Base-by-base conservation (phyloP, 306 rosid genomes). In the Argentina anserina region DNA sequence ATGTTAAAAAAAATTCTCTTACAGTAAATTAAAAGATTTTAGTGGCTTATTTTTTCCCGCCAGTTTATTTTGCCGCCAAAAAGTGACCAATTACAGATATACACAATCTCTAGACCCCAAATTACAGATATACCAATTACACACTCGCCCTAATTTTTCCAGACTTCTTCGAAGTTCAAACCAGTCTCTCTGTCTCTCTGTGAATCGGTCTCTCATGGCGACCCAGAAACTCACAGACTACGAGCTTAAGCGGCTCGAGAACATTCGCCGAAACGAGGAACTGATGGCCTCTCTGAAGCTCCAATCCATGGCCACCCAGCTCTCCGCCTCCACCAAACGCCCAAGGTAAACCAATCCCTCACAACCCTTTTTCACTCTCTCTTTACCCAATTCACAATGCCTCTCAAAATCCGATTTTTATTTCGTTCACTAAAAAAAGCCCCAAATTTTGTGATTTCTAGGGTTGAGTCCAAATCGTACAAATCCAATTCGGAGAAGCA, bases 251-350 rank as follows among this genome's bases (percentile, higher is more conserved):
- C 72, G 97, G 65, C 98, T 94, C 63, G 89, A 94, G 29, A 94
- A 94, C 78, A 89, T 94, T 79, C 97, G 92, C 71, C 94, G 95
- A n/a, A 94, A 94, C 80, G 86, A 81, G 21, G 88, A 94, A 73
- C 74, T 88, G 85, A 77, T 94, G 88, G 92, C 99, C n/a, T 83
- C 90, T 3, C 96, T 91, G 66, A 88, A 89, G 75, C 77, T 93
- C 31, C 96, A 71, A 21, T 78, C 96, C 83, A 85, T 81, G 52
- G 89, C 85, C 70, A 9, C 95, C 50, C 85, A 79, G 18, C 87
- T 94, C 69, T 81, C 95, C 28, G 74, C 80, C 42, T 61, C 84
- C 25, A 59, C 87, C 79, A 94, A 89, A 80, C 91, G 85, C 74
- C 84, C 71, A 17, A 94, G 96, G 97, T 94, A 58, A 58, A 55